phyloP scores from a whole-genome alignment of 2,329 filamentous ascomycete genomes.

The Leptosphaerulina australis region DNA sequence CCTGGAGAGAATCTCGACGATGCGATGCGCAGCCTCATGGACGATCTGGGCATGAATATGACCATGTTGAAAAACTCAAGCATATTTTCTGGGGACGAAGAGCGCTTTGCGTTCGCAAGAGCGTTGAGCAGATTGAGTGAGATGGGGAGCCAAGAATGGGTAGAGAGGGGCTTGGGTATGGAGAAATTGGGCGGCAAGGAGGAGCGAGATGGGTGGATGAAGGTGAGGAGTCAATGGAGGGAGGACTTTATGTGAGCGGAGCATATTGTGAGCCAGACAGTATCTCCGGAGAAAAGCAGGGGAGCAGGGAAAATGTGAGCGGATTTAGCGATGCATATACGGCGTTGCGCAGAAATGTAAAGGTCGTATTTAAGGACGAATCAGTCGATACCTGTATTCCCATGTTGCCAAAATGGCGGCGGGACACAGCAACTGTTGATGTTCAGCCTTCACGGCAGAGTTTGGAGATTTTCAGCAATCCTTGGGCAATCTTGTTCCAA shows the following conservation, averaged over 20 bases:
- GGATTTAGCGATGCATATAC: conserved; percentile 10
- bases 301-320: neutral
- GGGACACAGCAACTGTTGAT: too few species aligned
- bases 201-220: conserved; percentile 69
- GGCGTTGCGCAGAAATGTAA: too few species aligned
- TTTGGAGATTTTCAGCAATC: too few species aligned
- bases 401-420: too few species aligned
- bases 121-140: conserved; percentile 83
- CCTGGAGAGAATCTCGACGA: conserved; percentile 63
- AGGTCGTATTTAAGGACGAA: too few species aligned
- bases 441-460: too few species aligned
- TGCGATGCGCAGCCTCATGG: conserved; percentile 80
- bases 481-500: too few species aligned
- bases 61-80: conserved; percentile 81
- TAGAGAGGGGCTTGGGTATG: conserved; percentile 75
- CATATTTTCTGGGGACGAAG: conserved; percentile 93
- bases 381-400: too few species aligned
- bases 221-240: conserved; percentile 69
- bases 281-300: neutral
- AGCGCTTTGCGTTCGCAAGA: conserved; percentile 92
- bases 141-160: conserved; percentile 96
- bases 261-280: neutral
- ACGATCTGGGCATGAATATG: conserved; percentile 85
- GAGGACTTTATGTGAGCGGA: conserved; percentile 48
- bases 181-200: conserved; percentile 68